These are phyloP conservation scores for Pseudocercospora eumusae DNA, from an alignment of 2,329 filamentous ascomycete genomes.

Conservation along the genomic window DNA sequence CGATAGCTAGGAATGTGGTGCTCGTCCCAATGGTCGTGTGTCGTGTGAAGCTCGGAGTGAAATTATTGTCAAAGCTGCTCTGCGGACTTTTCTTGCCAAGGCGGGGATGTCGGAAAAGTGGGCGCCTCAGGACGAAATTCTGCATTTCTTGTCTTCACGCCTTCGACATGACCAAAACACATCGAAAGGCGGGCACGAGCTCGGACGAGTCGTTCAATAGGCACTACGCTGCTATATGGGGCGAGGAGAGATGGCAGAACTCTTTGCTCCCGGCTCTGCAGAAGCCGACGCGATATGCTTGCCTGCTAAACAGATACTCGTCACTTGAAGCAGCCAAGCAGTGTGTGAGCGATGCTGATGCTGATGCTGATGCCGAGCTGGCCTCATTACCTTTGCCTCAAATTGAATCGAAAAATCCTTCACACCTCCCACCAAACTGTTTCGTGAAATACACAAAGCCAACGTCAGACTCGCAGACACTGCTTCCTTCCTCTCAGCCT, in stretches of 20 bases:
- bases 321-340: conserved; percentile 20
- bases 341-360: conserved; percentile 19
- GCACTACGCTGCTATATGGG: conserved; percentile 37
- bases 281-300: conserved; percentile 29
- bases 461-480: not conserved
- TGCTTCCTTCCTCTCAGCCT: conserved; percentile 11
- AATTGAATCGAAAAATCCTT: not conserved
- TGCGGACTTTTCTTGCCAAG: conserved; percentile 9
- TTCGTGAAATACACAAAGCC: conserved; percentile 18
- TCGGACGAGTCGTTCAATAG: conserved; percentile 36
- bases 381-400: conserved; percentile 15
- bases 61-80: conserved; percentile 1
- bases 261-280: not conserved
- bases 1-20: no score
- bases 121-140: not conserved
- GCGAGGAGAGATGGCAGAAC: conserved; percentile 34
- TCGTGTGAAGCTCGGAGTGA: conserved; percentile 1
- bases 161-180: conserved; percentile 33
- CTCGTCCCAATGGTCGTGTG: no score
- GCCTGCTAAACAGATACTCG: conserved; percentile 36
- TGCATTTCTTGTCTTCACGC: not conserved
- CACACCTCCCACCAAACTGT: conserved; percentile 10
- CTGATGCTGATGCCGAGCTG: conserved; percentile 5
- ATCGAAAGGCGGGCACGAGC: conserved; percentile 27
- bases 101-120: not conserved